These are phyloP conservation scores for Kregervanrija delftensis DNA, from an alignment of 805 yeast genomes.

Conservation along the genomic window DNA sequence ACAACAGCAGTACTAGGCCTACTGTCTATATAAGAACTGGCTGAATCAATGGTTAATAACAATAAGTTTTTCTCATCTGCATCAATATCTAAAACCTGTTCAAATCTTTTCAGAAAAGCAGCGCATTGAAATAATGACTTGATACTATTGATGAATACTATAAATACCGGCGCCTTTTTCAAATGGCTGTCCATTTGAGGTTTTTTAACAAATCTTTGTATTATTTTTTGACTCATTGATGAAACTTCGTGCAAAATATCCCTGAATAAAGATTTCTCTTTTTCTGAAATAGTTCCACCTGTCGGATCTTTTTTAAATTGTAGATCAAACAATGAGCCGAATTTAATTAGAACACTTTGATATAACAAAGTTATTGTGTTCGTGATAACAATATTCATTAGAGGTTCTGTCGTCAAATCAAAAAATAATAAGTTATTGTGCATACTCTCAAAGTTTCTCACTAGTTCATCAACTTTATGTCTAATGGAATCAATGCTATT, in stretches of 20 bases:
- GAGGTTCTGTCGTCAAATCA: constrained; percentile 20
- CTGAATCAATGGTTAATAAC: constrained; percentile 6
- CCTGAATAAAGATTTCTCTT: constrained; percentile 17
- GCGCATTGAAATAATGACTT: constrained; percentile 24
- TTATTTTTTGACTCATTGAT: constrained; percentile 13
- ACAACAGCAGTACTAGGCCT: constrained; percentile 11
- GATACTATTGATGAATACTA: constrained; percentile 21
- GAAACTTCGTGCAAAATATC: constrained; percentile 16
- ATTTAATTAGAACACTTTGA: constrained; percentile 23
- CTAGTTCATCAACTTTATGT: constrained; percentile 21
- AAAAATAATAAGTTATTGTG: constrained; percentile 22
- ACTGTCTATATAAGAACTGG: constrained; percentile 2
- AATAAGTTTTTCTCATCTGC: constrained; percentile 4
- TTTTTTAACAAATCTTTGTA: constrained; percentile 14
- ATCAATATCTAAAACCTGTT: constrained; percentile 9
- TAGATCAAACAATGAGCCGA: constrained; percentile 17
- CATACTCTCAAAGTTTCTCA: constrained; percentile 20
- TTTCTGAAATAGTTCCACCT: constrained; percentile 10
- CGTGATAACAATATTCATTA: constrained; percentile 19
- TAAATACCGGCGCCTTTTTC: constrained; percentile 16
- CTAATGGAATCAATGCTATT: constrained; percentile 15
- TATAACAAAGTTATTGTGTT: constrained; percentile 22
- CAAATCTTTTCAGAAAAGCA: constrained; percentile 17
- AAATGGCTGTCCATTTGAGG: constrained; percentile 11
- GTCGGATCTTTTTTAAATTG: constrained; percentile 10